Evolutionary conservation across 2,329 filamentous ascomycete genomes (phyloP), one percentile per base, ranked within the genome.

Genomic region (Coleophoma crateriformis): DNA sequence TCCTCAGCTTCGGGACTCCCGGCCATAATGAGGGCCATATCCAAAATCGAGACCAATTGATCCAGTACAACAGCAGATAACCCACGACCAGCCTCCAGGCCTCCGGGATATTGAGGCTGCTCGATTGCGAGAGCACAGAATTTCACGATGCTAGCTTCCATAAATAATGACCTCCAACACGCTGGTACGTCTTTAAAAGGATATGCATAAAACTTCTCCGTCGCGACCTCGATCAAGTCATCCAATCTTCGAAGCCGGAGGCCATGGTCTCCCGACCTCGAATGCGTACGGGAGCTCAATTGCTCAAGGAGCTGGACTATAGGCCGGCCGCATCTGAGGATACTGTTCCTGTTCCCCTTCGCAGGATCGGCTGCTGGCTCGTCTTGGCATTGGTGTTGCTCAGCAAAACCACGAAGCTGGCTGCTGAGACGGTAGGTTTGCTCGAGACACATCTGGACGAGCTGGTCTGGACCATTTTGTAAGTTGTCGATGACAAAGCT

Each of bases 141-240:
- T 56, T 79, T 79, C 60, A 87, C 73, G 11, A 92, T 75, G 49
- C 80, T 79, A 1, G 84, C 81, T 49, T 90, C 85, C 1, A 84
- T 84, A 62, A 88, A 90, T 5, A 91, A 67, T 54, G 82, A 73
- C 20, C 84, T 73, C 88, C 88, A 94, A 60, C 77, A 81, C 8
- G 65, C 61, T 0, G 85, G 85, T 6, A 92, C 77, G 33, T 82
- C 74, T 53, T 78, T 78, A 63, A 81, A 90, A 1, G 81, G 76
- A 53, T 81, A 89, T 4, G 84, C 77, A 58, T 91, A 86, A 53
- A 92, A 79, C 55, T 82, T 85, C 39, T 78, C 71, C 49, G 82
- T 81, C 0, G 85, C 79, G 13, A 87, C 67, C 7, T 73, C 70
- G 5, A 81, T 67, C 14, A 86, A 66, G 50, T 86, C 78, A 34